phyloP scores from a whole-genome alignment of 164 flowering plant species.

The Chimonanthus salicifolius region DNA sequence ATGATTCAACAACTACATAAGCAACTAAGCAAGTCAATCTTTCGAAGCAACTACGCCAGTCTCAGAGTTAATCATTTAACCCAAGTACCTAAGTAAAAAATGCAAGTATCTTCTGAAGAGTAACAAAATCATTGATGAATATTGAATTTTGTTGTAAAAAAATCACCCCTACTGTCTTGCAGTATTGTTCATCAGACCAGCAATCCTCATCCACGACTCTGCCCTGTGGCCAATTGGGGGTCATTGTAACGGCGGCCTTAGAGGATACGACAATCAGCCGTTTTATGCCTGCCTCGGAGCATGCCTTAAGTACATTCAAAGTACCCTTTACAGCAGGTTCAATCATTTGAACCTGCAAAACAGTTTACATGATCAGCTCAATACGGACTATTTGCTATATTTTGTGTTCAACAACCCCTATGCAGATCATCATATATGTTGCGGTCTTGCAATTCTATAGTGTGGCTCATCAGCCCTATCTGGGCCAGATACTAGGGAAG shows the following conservation, averaged over 20 bases:
- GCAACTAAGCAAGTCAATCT: neutral
- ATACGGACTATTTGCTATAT: no score
- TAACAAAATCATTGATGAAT: neutral
- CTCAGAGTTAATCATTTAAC: neutral
- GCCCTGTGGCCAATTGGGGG: constrained; percentile 43
- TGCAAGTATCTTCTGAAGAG: neutral
- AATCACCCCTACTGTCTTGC: constrained; percentile 13
- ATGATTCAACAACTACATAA: no score
- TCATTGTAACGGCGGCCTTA: constrained; percentile 30
- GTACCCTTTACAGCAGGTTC: constrained; percentile 53
- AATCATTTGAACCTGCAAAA: constrained; percentile 39
- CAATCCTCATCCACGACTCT: constrained; percentile 43
- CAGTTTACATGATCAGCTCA: neutral
- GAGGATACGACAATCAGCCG: constrained; percentile 51
- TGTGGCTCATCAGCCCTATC: no score
- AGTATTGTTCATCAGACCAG: constrained; percentile 51
- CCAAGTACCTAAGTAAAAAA: neutral
- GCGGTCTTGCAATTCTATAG: no score
- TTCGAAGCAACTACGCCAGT: neutral
- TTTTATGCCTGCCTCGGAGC: constrained; percentile 35
- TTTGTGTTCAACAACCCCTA: no score
- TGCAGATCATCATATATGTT: no score
- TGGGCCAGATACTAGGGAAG: no score
- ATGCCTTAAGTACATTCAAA: constrained; percentile 49
- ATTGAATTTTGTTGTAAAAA: no score